These are phyloP conservation scores for Suhomyces sp. DNA, from an alignment of 805 yeast genomes.

Conservation along the genomic window DNA sequence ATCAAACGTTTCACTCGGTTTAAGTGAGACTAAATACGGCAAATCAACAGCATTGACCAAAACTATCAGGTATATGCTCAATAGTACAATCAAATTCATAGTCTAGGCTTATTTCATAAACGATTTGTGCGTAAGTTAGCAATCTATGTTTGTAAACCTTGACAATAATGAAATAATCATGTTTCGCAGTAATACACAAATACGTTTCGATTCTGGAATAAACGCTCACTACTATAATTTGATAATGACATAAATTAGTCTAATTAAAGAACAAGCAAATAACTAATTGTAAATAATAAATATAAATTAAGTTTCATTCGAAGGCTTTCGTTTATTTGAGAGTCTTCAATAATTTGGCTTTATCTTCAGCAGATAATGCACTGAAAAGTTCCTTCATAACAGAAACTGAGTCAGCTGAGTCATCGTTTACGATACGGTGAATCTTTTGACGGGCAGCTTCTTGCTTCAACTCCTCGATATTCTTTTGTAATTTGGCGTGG, in stretches of 20 bases:
- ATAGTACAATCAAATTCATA: background rate
- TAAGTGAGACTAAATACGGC: conserved; percentile 50
- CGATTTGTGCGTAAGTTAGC: background rate
- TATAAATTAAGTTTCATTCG: background rate
- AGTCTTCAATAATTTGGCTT: conserved; percentile 23
- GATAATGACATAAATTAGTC: background rate
- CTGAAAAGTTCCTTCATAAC: conserved; percentile 36
- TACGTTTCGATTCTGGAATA: background rate
- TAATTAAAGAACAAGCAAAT: background rate
- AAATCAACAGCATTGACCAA: conserved; percentile 3
- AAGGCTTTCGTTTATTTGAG: conserved; percentile 8
- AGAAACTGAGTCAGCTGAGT: conserved; percentile 26
- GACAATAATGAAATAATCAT: background rate
- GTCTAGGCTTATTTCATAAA: background rate
- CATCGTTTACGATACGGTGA: conserved; percentile 46
- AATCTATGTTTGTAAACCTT: background rate
- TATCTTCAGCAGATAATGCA: conserved; percentile 35
- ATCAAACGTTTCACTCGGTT: conserved; percentile 47
- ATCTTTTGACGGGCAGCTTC: conserved; percentile 66
- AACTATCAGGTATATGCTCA: background rate
- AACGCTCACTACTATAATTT: background rate
- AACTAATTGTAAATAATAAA: background rate
- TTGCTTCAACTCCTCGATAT: conserved; percentile 59
- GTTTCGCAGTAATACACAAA: background rate
- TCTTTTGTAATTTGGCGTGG: conserved; percentile 58